Evolutionary conservation across 1,139 yeast genomes (phyloP), one percentile per base, ranked within the genome.

Genomic region (Suhomyces bokatorum): DNA sequence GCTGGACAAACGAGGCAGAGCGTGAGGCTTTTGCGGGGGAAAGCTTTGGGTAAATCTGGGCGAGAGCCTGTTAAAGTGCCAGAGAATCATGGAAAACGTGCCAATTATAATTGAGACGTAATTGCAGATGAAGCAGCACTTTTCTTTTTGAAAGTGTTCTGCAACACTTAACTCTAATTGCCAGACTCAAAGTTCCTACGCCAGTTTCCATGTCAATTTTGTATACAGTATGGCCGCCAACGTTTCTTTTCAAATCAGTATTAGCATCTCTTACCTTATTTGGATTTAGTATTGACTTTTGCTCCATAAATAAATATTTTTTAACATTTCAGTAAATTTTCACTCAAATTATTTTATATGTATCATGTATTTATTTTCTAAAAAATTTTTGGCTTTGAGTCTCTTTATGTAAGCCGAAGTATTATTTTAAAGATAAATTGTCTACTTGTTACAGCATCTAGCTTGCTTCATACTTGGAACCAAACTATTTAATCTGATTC

Each of bases 381-480:
- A 29, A 34, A 17, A 32, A 27, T n/a, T 26, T 39, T 11, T 28
- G 47, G 41, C 36, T 39, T 15, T 37, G 39, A 38, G 39, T 36
- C 28, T 24, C 40, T 42, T 37, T 39, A 40, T 42, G 45, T 45
- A 41, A 37, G 36, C 44, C 39, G 36, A 42, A 40, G 45, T 38
- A 45, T 45, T 45, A 42, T 33, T 36, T 42, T 35, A 37, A 26
- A 34, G 43, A 42, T 45, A 42, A 42, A 36, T 39, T 45, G 45
- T 45, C 45, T 42, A 39, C 35, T 39, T 42, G 43, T 45, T 38
- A 44, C 43, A 35, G 33, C 36, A 34, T 32, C 43, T 36, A 39
- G 35, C 37, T 38, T 45, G 43, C 48, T 42, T 45, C 37, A 39
- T 20, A 24, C 24, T 32, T 38, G 17, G 37, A 30, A 40, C 37